Evolutionary conservation across 164 flowering plant species (phyloP), one percentile per base, ranked within the genome.

Genomic region (Euptelea pleiosperma): DNA sequence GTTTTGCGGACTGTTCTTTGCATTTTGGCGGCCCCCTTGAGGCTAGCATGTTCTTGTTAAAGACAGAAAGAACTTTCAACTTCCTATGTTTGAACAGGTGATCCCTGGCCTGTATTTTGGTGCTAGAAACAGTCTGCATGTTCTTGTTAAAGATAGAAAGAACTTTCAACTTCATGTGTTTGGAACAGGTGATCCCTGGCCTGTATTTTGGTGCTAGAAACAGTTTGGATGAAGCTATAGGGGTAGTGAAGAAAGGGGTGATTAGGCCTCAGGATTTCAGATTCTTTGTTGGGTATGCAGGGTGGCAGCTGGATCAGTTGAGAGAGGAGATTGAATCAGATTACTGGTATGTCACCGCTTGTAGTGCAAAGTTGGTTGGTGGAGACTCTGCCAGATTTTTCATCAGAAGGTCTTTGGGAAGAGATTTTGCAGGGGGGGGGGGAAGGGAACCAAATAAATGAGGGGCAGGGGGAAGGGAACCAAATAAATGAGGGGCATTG

Each of bases 371-470:
- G 70, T 58, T 90, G 62, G 71, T 93, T 8, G 65, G 30, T 52
- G 85, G 79, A 25, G 68, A n/a, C 15, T 19, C 67, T 77, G 3
- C 21, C 67, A 4, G 77, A 73, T 61, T 78, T 89, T 21, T 76
- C 78, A 18, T 71, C 84, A 40, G 83, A 76, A 39, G 67, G 75
- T 59, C 63, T 90, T 55, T 93, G 97, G 98, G 90, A 80, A 66
- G 97, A 90, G 64, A 78, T 86, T 70, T 73, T 93, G 84, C 94
- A 86, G 70, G 97, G 98, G 98, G 21, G 98, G 98, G n/a, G n/a
- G n/a, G n/a, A n/a, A n/a, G n/a, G n/a, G n/a, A n/a, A n/a, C n/a
- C n/a, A n/a, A n/a, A n/a, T n/a, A n/a, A n/a, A n/a, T n/a, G n/a
- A n/a, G n/a, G n/a, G n/a, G n/a, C n/a, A n/a, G n/a, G n/a, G n/a